Evolutionary conservation across 2,329 filamentous ascomycete genomes (phyloP).

Genomic region (Aspergillus versicolor): DNA sequence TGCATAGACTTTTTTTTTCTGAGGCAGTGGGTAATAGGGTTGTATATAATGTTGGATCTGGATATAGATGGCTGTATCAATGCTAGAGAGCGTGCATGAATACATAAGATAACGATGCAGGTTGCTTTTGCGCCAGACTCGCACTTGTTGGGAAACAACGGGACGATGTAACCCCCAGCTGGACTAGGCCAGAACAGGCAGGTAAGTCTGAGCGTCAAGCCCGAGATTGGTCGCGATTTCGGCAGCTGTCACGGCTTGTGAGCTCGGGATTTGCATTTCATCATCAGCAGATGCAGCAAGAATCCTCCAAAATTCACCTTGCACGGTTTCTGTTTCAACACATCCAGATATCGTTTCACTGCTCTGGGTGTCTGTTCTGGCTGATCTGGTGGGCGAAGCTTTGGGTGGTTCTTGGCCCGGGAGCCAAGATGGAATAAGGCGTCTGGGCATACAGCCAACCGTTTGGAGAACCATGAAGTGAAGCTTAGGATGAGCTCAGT

Average conservation of each 20-base stretch:
- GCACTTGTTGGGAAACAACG: not conserved
- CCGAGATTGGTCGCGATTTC: not conserved
- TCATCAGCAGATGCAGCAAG: not conserved
- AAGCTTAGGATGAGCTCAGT: no score
- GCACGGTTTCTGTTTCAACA: not conserved
- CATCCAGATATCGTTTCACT: not conserved
- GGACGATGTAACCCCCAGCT: not conserved
- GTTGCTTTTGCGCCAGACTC: not conserved
- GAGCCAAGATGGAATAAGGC: conserved; percentile 12
- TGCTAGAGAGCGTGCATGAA: conserved; percentile 1
- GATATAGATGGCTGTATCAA: conserved; percentile 22
- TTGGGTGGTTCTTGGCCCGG: not conserved
- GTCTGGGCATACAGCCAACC: not conserved
- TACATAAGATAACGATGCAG: not conserved
- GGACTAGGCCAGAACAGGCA: not conserved
- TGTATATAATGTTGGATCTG: conserved; percentile 26
- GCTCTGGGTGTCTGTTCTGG: not conserved
- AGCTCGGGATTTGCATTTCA: not conserved
- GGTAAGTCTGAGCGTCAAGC: not conserved
- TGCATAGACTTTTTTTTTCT: not conserved
- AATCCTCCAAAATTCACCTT: not conserved
- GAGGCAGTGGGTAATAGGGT: conserved; percentile 8
- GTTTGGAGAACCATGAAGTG: no score
- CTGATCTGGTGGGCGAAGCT: conserved; percentile 1
- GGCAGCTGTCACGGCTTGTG: not conserved